A percentile compares a stretch with the other conserved stretches of the same genome.
Conservation (phyloP, 192 early-diverging fungal genomes). For the Backusella sp. region DNA sequence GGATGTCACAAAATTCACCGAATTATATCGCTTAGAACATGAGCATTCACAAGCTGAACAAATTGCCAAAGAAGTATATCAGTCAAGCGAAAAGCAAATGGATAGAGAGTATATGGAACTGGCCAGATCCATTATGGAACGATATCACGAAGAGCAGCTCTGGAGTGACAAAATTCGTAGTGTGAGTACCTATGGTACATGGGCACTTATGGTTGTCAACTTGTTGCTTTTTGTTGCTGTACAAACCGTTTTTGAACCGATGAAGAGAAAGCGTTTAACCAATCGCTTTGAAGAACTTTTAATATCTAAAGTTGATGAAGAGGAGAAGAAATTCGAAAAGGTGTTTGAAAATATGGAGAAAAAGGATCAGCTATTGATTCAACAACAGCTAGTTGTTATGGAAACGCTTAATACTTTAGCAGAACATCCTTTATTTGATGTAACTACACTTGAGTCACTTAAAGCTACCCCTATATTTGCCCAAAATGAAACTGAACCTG, state of each 20-base stretch:
- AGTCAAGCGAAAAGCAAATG: constrained; percentile 57
- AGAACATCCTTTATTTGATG: constrained; percentile 2
- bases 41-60: constrained; percentile 54
- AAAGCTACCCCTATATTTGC: neutral
- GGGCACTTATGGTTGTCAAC: constrained; percentile 70
- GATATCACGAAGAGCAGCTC: constrained; percentile 83
- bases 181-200: constrained; percentile 72
- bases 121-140: constrained; percentile 65
- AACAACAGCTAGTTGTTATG: constrained; percentile 32
- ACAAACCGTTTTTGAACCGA: constrained; percentile 73
- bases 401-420: constrained; percentile 10
- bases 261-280: constrained; percentile 63
- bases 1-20: constrained; percentile 75
- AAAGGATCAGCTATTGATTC: constrained; percentile 39
- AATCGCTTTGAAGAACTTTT: constrained; percentile 66
- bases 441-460: neutral
- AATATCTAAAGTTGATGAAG: constrained; percentile 42
- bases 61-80: constrained; percentile 44
- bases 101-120: constrained; percentile 63
- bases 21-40: constrained; percentile 71
- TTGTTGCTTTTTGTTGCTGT: constrained; percentile 64
- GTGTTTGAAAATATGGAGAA: constrained; percentile 32
- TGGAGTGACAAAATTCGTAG: constrained; percentile 87
- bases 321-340: constrained; percentile 36
- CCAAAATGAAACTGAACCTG: neutral